These are phyloP conservation scores for Perilla frutescens DNA, from an alignment of 257 asterid species.

Conservation along the genomic window DNA sequence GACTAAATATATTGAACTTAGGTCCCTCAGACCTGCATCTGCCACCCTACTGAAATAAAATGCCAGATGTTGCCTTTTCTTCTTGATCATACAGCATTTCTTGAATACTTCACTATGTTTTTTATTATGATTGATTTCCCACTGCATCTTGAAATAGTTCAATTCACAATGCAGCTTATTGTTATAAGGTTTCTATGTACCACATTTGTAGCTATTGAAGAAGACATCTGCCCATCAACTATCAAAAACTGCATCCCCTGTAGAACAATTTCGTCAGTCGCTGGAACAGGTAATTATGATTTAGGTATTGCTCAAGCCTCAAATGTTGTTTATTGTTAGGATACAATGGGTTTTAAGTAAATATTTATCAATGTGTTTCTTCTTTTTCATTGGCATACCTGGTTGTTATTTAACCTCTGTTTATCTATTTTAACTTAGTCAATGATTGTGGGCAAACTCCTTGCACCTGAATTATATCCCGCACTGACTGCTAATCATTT, in stretches of 20 bases:
- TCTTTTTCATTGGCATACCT: neutral
- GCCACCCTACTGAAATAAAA: neutral
- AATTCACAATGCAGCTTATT: conserved; percentile 62
- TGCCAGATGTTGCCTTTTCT: neutral
- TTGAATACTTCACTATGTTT: conserved; percentile 6
- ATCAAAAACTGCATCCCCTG: conserved; percentile 64
- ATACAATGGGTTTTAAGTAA: neutral
- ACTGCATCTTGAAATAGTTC: conserved; percentile 51
- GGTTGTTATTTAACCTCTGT: neutral
- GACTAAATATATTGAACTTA: neutral
- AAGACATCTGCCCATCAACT: conserved; percentile 65
- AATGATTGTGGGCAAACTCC: conserved; percentile 13
- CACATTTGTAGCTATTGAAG: conserved; percentile 82
- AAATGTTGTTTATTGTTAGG: conserved; percentile 4
- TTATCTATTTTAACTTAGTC: conserved; percentile 17
- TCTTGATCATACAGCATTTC: conserved; percentile 9
- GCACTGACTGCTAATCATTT: neutral
- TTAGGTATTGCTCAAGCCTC: conserved; percentile 11
- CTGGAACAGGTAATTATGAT: conserved; percentile 66
- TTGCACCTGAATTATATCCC: conserved; percentile 1
- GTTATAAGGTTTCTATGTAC: conserved; percentile 68
- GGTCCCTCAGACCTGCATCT: neutral
- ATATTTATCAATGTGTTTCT: conserved; percentile 10
- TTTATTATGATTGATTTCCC: conserved; percentile 26
- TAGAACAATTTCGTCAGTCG: conserved; percentile 70